phyloP scores from a whole-genome alignment of 371 early-diverging fungal genomes.

The Sporodiniella umbellata region DNA sequence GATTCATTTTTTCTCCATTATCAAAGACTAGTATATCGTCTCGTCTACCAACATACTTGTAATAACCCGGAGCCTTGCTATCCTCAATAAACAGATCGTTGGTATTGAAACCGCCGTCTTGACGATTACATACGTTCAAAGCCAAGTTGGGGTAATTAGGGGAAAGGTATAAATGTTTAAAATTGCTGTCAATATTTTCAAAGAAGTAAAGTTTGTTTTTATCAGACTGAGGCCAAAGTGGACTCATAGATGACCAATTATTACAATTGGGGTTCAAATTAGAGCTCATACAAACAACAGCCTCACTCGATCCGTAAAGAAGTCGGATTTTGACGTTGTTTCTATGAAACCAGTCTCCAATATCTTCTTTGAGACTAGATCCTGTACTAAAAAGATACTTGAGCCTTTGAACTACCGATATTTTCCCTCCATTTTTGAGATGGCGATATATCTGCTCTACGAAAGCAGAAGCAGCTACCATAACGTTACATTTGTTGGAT shows the following conservation, averaged over 20 bases:
- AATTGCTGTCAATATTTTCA: constrained; percentile 1
- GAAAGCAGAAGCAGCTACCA: constrained; percentile 8
- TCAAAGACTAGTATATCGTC: constrained; percentile 39
- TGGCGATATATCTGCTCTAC: constrained; percentile 9
- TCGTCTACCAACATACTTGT: constrained; percentile 24
- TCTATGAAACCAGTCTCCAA: constrained; percentile 10
- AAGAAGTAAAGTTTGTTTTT: constrained; percentile 1
- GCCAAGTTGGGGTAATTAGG: constrained; percentile 16
- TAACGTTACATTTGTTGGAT: constrained; percentile 3
- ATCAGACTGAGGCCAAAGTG: neutral
- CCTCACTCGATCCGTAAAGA: constrained; percentile 18
- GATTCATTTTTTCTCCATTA: constrained; percentile 48
- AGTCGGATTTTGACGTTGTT: constrained; percentile 10
- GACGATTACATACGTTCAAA: constrained; percentile 16
- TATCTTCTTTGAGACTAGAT: constrained; percentile 58
- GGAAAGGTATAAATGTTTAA: constrained; percentile 11
- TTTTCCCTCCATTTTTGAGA: constrained; percentile 3
- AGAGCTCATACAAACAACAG: constrained; percentile 5
- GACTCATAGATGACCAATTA: constrained; percentile 6
- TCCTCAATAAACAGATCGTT: constrained; percentile 33
- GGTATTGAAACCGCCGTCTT: constrained; percentile 34
- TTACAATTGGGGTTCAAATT: constrained; percentile 4
- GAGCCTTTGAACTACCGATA: constrained; percentile 1
- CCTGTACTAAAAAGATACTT: constrained; percentile 71
- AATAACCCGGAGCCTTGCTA: constrained; percentile 19